phyloP scores from a whole-genome alignment of 352 stramenopile genomes.

The Ophiocytium majus region DNA sequence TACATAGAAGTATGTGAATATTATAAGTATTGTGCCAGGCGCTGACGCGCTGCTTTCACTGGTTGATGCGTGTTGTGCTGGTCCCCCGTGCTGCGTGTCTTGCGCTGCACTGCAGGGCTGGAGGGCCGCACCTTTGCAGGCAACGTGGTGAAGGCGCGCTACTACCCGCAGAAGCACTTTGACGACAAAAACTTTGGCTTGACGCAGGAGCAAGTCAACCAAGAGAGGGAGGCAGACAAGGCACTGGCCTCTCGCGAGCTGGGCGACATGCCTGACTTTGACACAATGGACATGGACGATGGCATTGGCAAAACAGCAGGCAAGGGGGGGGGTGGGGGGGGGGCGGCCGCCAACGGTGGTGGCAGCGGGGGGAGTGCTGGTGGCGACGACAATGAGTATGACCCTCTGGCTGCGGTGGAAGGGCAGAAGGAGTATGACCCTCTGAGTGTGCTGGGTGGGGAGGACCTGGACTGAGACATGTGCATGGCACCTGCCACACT shows the following conservation, averaged over 20 bases:
- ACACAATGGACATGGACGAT: constrained; percentile 6
- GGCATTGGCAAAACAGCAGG: not conserved
- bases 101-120: constrained; percentile 18
- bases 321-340: too few species aligned
- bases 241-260: not conserved
- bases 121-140: constrained; percentile 49
- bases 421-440: not conserved
- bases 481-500: not conserved
- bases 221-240: not conserved
- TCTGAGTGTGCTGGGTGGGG: not conserved
- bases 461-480: not conserved
- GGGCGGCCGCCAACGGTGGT: too few species aligned
- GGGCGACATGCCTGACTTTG: constrained; percentile 25
- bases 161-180: constrained; percentile 39
- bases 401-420: not conserved
- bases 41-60: too few species aligned
- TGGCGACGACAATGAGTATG: too few species aligned
- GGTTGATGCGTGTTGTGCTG: too few species aligned
- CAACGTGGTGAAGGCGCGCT: constrained; percentile 46
- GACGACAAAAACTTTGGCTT: not conserved
- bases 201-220: not conserved
- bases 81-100: not conserved
- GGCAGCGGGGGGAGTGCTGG: too few species aligned
- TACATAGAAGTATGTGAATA: too few species aligned
- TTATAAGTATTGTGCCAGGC: too few species aligned